phyloP scores from a whole-genome alignment of 345 rosid genomes.

The Citrus hindsii region DNA sequence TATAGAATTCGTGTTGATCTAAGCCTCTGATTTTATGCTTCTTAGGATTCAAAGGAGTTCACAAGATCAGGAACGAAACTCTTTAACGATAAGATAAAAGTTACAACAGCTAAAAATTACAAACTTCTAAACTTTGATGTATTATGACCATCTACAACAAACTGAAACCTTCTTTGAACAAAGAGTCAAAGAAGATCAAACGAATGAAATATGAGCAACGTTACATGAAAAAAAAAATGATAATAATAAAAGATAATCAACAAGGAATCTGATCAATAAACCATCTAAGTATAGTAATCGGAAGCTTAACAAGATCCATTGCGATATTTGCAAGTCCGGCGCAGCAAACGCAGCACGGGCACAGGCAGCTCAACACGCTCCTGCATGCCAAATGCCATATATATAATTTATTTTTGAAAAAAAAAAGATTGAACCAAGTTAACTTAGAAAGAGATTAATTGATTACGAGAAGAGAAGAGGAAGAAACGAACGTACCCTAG shows the following conservation, averaged over 20 bases:
- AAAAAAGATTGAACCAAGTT: neutral
- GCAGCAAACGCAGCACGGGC: conserved; percentile 78
- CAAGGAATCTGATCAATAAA: conserved; percentile 77
- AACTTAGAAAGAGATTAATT: neutral
- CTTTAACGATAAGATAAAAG: too few relatives aligned
- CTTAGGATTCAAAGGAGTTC: too few relatives aligned
- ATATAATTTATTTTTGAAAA: too few relatives aligned
- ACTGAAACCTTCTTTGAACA: neutral
- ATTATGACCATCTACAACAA: neutral
- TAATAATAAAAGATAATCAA: conserved; percentile 10
- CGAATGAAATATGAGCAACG: neutral
- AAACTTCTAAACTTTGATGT: neutral
- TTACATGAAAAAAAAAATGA: neutral
- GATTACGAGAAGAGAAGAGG: neutral
- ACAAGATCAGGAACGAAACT: too few relatives aligned
- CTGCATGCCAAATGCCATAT: conserved; percentile 25
- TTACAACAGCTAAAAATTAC: too few relatives aligned
- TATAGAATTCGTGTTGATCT: too few relatives aligned
- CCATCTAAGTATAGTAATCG: conserved; percentile 60
- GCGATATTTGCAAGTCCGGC: conserved; percentile 71
- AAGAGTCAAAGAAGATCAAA: neutral
- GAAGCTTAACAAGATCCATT: conserved; percentile 61
- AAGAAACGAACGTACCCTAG: conserved; percentile 45
- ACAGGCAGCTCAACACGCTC: conserved; percentile 69
- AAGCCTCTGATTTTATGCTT: too few relatives aligned